Percentiles rank a stretch among this genome's conserved stretches.
Evolutionary conservation across 495 filamentous ascomycete species (phyloP).

Genomic region (Penicillium manginii): DNA sequence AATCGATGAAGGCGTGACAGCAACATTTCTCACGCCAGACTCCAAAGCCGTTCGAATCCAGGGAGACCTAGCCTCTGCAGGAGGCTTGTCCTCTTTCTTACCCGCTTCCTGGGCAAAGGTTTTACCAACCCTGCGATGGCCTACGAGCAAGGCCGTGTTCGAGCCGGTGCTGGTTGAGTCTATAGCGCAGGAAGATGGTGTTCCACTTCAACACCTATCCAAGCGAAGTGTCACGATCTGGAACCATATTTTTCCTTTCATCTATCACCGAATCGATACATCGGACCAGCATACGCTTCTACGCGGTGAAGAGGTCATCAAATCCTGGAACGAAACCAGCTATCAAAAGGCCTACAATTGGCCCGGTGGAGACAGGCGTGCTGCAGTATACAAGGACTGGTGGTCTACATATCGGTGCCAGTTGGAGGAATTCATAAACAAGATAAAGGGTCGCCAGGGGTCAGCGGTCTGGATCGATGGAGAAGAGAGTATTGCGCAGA

Average conservation of each 20-base stretch:
- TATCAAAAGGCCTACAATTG: slow-evolving; percentile 52
- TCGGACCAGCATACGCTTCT: slow-evolving; percentile 46
- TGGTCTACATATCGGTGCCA: slow-evolving; percentile 58
- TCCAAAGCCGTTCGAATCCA: slow-evolving; percentile 46
- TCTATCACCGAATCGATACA: slow-evolving; percentile 58
- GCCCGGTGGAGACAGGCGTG: slow-evolving; percentile 39
- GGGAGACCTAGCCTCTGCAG: slow-evolving; percentile 30
- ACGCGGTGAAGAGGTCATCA: slow-evolving; percentile 29
- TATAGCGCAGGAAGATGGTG: slow-evolving; percentile 14
- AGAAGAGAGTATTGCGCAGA: slow-evolving; percentile 55
- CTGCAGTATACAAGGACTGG: slow-evolving; percentile 19
- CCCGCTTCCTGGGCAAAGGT: slow-evolving; percentile 17
- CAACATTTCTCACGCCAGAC: slow-evolving; percentile 44
- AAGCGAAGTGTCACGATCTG: slow-evolving; percentile 47
- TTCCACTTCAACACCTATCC: slow-evolving; percentile 21
- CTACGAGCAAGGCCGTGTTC: slow-evolving; percentile 30
- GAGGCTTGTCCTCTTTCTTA: slow-evolving; percentile 18
- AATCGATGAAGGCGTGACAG: slow-evolving; percentile 45
- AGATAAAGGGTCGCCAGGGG: slow-evolving; percentile 44
- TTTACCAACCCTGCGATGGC: slow-evolving; percentile 30
- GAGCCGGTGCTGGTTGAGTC: slow-evolving; percentile 32
- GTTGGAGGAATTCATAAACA: slow-evolving; percentile 62
- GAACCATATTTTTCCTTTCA: slow-evolving; percentile 39
- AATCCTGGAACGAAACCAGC: slow-evolving; percentile 47
- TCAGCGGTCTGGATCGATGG: slow-evolving; percentile 53